phyloP scores from a whole-genome alignment of 495 filamentous ascomycete species.

The Collariella sp. region DNA sequence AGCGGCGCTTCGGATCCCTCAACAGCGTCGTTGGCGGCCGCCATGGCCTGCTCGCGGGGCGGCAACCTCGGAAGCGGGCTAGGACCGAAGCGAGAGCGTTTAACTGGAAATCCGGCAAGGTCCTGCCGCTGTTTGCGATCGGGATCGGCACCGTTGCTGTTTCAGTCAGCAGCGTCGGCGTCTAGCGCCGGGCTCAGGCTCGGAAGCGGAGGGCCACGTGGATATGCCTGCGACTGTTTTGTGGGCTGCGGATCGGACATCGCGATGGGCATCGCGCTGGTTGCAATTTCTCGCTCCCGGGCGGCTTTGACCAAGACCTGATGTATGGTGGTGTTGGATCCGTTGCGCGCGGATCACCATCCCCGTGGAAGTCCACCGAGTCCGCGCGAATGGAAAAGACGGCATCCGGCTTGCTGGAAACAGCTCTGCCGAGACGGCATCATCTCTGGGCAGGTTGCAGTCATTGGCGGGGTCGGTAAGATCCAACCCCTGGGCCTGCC shows the following conservation, averaged over 20 bases:
- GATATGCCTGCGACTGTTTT: not conserved
- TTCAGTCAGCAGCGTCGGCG: conserved; percentile 1
- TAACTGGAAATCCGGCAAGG: not conserved
- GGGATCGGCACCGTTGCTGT: conserved; percentile 7
- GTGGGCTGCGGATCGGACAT: too few relatives aligned
- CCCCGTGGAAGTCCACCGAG: not conserved
- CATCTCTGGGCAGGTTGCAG: not conserved
- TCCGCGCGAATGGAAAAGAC: conserved; percentile 2
- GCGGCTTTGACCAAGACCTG: too few relatives aligned
- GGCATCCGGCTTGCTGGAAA: conserved; percentile 23
- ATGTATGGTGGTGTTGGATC: too few relatives aligned
- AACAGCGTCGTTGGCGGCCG: too few relatives aligned
- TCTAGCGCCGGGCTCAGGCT: not conserved
- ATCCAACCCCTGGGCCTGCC: conserved; percentile 2
- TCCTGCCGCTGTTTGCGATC: not conserved
- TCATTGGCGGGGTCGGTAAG: not conserved
- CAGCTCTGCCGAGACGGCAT: conserved; percentile 18
- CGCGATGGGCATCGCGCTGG: too few relatives aligned
- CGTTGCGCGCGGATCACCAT: too few relatives aligned
- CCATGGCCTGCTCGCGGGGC: not conserved
- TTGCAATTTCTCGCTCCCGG: too few relatives aligned
- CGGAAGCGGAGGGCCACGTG: not conserved
- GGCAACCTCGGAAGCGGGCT: not conserved
- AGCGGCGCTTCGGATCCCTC: conserved; percentile 5
- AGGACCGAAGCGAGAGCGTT: not conserved